phyloP scores from a whole-genome alignment of 805 yeast genomes.

The Monosporozyma yasuniensis region DNA sequence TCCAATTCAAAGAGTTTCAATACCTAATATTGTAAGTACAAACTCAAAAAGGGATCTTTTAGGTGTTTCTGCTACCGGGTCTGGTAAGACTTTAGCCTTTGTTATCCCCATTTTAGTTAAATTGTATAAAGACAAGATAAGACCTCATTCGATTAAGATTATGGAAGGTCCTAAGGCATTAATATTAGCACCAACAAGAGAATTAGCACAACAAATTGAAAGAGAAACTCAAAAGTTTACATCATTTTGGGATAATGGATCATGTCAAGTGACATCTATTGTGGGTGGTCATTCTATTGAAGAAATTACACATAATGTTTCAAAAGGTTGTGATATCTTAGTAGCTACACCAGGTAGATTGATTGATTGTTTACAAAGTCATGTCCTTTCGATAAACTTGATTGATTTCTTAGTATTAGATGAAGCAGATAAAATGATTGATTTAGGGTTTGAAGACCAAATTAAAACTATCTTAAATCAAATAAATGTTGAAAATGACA shows the following conservation, averaged over 20 bases:
- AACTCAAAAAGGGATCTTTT: constrained; percentile 22
- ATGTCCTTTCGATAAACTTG: constrained; percentile 48
- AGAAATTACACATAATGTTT: constrained; percentile 52
- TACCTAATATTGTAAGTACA: constrained; percentile 48
- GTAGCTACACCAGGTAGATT: constrained; percentile 94
- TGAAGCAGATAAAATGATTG: constrained; percentile 95
- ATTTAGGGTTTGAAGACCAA: constrained; percentile 85
- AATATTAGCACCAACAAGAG: constrained; percentile 87
- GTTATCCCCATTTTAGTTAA: constrained; percentile 61
- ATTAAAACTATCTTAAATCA: constrained; percentile 49
- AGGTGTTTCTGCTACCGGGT: constrained; percentile 95
- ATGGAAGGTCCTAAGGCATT: constrained; percentile 65
- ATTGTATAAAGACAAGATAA: constrained; percentile 38
- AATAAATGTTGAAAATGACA: constrained; percentile 24
- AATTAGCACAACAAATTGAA: constrained; percentile 81
- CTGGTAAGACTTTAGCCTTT: constrained; percentile 87
- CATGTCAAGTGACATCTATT: constrained; percentile 42
- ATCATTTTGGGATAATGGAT: constrained; percentile 14
- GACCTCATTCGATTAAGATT: constrained; percentile 37
- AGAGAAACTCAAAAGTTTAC: constrained; percentile 51
- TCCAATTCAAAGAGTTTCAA: constrained; percentile 83
- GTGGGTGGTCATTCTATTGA: constrained; percentile 89
- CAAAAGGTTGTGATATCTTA: constrained; percentile 60
- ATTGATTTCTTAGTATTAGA: constrained; percentile 71
- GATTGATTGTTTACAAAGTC: constrained; percentile 67